Base-by-base conservation (phyloP, 352 stramenopile genomes). In the Pythium sp. region DNA sequence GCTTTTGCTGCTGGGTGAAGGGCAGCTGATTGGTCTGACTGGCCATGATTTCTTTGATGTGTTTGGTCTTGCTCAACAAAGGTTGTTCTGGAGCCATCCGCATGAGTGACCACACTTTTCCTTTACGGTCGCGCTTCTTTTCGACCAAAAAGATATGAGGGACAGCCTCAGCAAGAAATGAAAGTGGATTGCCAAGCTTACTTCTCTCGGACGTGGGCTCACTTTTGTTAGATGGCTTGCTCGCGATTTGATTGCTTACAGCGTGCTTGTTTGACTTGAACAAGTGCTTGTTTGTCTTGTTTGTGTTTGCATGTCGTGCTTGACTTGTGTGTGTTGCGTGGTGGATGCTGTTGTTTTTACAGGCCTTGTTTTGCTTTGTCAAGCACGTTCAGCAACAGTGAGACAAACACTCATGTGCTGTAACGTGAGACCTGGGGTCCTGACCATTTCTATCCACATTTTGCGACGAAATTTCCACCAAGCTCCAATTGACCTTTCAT, bases 161-260 rank as follows among this genome's bases (percentile, higher is more conserved):
- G 54, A 59, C 54, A 59, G 54, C 9, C 54, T 14, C 28, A n/a
- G 24, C 24, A 26, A 26, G 24, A 26, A 26, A 26, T 0, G 24
- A 20, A 59, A 59, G 54, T 59, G 54, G 54, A 59, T 59, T 59
- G 54, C 54, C 54, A 59, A 59, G 54, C 54, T 38, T 18, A 49
- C 41, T n/a, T 59, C 9, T 59, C 15, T 26, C 24, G 54, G 28
- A 15, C 6, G 54, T 59, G 54, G 28, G 2, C 54, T 59, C 47
- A 5, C 5, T 47, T 18, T 6, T 49, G 41, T 22, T 49, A 49
- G 41, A 49, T 22, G 41, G 41, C 41, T 54, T 11, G 8, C 22
- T 28, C 28, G n/a, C 15, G 15, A 20, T 28, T 54, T 55, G 47
- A 24, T 55, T 55, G 47, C 47, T 55, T 55, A 15, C 47, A 15